A percentile compares a stretch with the other conserved stretches of the same genome.
phyloP scores from a whole-genome alignment of 202 grass and related monocot genomes.

The Miscanthus sacchariflorus region DNA sequence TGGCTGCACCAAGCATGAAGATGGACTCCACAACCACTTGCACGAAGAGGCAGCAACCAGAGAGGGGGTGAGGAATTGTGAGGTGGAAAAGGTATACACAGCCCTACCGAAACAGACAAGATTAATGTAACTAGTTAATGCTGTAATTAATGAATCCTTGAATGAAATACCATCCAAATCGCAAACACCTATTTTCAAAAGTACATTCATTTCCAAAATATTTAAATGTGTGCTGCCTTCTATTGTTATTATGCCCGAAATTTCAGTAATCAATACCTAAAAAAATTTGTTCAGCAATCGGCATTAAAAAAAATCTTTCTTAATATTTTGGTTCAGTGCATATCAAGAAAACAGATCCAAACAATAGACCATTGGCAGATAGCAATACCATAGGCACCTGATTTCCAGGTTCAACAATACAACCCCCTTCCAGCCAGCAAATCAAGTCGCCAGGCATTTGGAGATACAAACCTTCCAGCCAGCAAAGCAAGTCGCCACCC shows the following conservation, averaged over 20 bases:
- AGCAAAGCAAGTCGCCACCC: neutral
- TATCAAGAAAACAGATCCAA: neutral
- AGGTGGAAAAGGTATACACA: too few relatives aligned
- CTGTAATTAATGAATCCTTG: too few relatives aligned
- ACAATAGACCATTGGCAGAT: neutral
- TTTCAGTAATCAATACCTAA: neutral
- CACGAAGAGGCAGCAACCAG: too few relatives aligned
- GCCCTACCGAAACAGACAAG: too few relatives aligned
- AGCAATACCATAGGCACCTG: neutral
- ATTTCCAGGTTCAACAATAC: neutral
- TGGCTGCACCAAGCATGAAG: too few relatives aligned
- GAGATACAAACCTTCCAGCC: neutral
- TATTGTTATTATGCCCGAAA: neutral
- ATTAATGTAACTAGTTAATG: too few relatives aligned
- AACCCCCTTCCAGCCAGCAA: neutral
- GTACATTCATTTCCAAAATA: too few relatives aligned
- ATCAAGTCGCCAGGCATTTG: neutral
- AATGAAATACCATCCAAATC: too few relatives aligned
- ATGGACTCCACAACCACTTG: too few relatives aligned
- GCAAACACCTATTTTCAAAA: too few relatives aligned
- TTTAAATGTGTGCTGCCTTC: too few relatives aligned
- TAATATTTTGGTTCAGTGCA: neutral
- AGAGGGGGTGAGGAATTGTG: too few relatives aligned
- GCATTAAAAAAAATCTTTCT: neutral
- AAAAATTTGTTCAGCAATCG: neutral